Conservation (phyloP, 2,329 filamentous ascomycete species). For the Fusarium sp. region DNA sequence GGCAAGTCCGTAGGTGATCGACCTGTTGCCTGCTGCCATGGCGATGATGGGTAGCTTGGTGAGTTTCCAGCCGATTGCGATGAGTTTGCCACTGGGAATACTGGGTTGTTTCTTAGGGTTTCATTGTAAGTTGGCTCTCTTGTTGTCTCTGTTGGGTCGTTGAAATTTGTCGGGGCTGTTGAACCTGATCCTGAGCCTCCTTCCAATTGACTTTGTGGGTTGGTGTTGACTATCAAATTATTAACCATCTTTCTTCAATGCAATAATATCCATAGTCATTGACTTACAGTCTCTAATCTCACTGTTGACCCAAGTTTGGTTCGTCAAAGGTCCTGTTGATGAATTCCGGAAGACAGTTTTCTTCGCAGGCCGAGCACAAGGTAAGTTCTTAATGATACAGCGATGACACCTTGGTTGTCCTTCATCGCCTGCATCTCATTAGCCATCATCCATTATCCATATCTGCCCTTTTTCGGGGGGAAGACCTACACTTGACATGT, state of each 20-base stretch:
- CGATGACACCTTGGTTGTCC: conserved; percentile 52
- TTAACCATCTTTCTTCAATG: rapidly evolving
- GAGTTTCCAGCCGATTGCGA: conserved; percentile 6
- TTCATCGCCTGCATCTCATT: conserved; percentile 50
- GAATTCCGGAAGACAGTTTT: conserved; percentile 54
- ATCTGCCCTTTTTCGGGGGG: not conserved
- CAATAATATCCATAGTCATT: rapidly evolving
- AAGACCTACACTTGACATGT: conserved; percentile 51
- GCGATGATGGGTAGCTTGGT: conserved; percentile 13
- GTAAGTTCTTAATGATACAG: conserved; percentile 50
- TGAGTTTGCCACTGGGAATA: not conserved
- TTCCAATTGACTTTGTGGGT: conserved; percentile 14
- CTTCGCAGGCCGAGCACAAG: conserved; percentile 51
- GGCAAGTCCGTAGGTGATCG: conserved; percentile 26
- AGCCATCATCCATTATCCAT: not conserved
- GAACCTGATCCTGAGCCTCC: not conserved
- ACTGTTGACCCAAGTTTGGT: conserved; percentile 54
- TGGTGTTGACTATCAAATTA: not conserved
- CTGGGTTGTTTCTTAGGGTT: not conserved
- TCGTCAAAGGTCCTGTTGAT: conserved; percentile 48
- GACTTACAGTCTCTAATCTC: conserved; percentile 51
- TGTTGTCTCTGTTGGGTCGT: not conserved
- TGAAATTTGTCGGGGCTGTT: not conserved
- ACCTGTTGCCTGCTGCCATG: conserved; percentile 26
- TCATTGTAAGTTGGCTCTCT: conserved; percentile 7